Percentiles rank a stretch among this genome's conserved stretches.
phyloP scores from a whole-genome alignment of 2,329 filamentous ascomycete genomes.

The Colletotrichum sp. region DNA sequence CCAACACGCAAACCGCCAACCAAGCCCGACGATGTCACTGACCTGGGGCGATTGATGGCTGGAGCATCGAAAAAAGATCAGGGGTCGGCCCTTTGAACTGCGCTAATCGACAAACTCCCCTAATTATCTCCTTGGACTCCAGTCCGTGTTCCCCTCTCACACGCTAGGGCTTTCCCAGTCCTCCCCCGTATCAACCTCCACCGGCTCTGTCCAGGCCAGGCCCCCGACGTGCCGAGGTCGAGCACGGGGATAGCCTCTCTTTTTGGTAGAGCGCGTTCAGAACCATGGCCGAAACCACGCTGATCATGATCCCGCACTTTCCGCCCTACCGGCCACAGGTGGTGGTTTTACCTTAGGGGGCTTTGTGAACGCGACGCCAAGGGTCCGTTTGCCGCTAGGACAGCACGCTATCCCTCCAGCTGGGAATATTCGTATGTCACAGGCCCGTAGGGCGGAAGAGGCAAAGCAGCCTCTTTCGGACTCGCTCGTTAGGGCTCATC shows the following conservation, averaged over 20 bases:
- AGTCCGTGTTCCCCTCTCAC: background rate
- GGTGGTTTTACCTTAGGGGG: background rate
- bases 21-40: background rate
- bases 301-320: slow-evolving; percentile 18
- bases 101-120: background rate
- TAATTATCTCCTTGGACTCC: background rate
- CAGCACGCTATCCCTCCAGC: background rate
- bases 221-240: slow-evolving; percentile 6
- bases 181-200: background rate
- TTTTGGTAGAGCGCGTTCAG: background rate
- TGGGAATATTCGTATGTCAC: background rate
- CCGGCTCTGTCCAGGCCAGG: background rate
- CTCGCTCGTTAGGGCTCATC: background rate
- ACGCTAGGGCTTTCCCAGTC: background rate
- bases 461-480: background rate
- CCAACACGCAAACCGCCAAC: background rate
- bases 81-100: background rate
- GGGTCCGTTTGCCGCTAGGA: slow-evolving; percentile 2
- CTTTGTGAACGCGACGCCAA: background rate
- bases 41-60: background rate
- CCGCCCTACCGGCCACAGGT: slow-evolving; percentile 6
- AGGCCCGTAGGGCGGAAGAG: background rate
- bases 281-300: background rate
- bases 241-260: slow-evolving; percentile 1
- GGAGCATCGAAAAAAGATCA: background rate